These are phyloP conservation scores for Udeniomyces megalosporus DNA, from an alignment of 768 basidiomycete genomes.

Conservation along the genomic window DNA sequence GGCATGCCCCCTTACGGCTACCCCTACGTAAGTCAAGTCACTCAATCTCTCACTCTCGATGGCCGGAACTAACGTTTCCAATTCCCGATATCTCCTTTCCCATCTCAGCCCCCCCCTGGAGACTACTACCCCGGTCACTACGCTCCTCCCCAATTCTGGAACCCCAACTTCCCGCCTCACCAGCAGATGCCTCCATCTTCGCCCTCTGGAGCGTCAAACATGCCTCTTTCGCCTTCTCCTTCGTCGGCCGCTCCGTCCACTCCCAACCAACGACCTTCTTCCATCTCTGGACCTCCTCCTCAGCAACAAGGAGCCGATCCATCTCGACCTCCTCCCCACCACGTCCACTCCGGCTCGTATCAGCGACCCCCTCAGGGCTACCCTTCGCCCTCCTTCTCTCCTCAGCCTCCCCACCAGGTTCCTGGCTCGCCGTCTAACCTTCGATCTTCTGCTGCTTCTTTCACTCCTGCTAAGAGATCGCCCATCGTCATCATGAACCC, in stretches of 20 bases:
- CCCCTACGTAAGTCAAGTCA: not conserved
- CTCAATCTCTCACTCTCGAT: not conserved
- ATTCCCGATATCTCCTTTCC: not conserved
- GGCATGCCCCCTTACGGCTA: not conserved
- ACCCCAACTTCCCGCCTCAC: constrained; percentile 19
- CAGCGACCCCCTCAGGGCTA: constrained; percentile 11
- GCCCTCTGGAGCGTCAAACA: constrained; percentile 17
- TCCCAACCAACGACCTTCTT: constrained; percentile 11
- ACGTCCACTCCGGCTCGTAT: constrained; percentile 9
- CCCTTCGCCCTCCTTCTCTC: constrained; percentile 2
- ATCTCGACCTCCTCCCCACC: not conserved
- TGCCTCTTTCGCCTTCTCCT: constrained; percentile 17
- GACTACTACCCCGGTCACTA: constrained; percentile 13
- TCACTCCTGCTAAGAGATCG: constrained; percentile 24
- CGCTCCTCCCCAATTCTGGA: constrained; percentile 19
- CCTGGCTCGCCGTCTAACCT: constrained; percentile 17
- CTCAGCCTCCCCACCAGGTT: constrained; percentile 10
- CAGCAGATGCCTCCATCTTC: constrained; percentile 20
- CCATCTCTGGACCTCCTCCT: constrained; percentile 6
- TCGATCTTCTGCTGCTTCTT: constrained; percentile 23
- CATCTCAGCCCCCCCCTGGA: constrained; percentile 11
- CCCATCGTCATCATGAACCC: constrained; percentile 34
- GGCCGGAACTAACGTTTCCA: too few relatives aligned
- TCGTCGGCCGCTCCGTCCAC: constrained; percentile 12
- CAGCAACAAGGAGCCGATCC: not conserved